Evolutionary conservation across 345 rosid genomes (phyloP).

Genomic region (Arabis alpina): DNA sequence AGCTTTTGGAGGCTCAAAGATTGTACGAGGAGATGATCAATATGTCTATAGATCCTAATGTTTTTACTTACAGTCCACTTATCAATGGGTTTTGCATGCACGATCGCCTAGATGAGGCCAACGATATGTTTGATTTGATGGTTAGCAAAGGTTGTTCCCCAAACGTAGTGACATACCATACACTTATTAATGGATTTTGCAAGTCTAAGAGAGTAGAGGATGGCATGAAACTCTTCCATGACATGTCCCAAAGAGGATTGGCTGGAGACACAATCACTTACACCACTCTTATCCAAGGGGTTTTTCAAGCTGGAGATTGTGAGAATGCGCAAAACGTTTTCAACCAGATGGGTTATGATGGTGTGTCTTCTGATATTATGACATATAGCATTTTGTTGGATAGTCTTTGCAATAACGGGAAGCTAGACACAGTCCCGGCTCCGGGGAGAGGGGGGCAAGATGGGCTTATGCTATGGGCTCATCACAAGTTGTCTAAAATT

Average conservation of each 20-base stretch:
- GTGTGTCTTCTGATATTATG: not conserved
- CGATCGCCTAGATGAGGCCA: not conserved
- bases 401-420: not conserved
- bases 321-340: not conserved
- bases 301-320: not conserved
- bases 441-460: no score
- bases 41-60: not conserved
- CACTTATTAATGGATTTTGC: no score
- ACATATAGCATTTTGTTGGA: not conserved
- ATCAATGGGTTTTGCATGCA: conserved; percentile 19
- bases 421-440: no score
- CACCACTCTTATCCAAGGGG: not conserved
- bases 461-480: no score
- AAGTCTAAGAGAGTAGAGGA: no score
- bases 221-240: no score
- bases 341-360: not conserved
- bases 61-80: not conserved
- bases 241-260: no score
- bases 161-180: no score
- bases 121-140: not conserved
- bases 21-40: not conserved
- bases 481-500: no score
- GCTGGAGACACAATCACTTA: no score
- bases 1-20: not conserved
- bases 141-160: not conserved